Conservation (phyloP, 208 protist genomes). For the Trichomonas vaginalis region DNA sequence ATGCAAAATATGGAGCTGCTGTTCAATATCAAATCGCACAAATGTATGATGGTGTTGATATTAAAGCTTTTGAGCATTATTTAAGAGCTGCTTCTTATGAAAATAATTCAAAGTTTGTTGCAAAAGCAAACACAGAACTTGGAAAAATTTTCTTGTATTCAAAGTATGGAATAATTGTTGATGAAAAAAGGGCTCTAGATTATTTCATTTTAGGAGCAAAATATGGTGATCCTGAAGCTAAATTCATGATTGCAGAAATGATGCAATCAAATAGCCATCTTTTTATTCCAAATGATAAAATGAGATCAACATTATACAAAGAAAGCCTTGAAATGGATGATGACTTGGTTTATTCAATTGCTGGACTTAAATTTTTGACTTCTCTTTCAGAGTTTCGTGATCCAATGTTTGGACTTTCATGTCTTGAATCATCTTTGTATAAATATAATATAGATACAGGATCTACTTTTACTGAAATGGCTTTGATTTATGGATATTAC, state of each 20-base stretch:
- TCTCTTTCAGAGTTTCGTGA: neutral
- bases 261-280: neutral
- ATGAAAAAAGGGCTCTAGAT: neutral
- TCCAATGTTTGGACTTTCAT: neutral
- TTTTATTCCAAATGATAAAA: neutral
- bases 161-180: neutral
- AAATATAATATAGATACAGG: neutral
- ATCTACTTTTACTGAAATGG: neutral
- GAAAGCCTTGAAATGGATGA: neutral
- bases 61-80: neutral
- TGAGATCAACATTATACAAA: neutral
- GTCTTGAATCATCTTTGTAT: neutral
- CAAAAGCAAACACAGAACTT: neutral
- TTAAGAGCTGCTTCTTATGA: neutral
- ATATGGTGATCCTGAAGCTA: neutral
- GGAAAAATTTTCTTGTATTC: neutral
- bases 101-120: neutral
- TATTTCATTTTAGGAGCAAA: neutral
- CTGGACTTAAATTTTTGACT: neutral
- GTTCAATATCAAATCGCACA: no score
- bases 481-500: neutral
- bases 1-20: no score
- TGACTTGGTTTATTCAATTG: neutral
- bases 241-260: neutral
- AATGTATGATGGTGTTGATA: neutral